Base-by-base conservation (phyloP, 1,284 basidiomycete species). In the Mycena sp. region DNA sequence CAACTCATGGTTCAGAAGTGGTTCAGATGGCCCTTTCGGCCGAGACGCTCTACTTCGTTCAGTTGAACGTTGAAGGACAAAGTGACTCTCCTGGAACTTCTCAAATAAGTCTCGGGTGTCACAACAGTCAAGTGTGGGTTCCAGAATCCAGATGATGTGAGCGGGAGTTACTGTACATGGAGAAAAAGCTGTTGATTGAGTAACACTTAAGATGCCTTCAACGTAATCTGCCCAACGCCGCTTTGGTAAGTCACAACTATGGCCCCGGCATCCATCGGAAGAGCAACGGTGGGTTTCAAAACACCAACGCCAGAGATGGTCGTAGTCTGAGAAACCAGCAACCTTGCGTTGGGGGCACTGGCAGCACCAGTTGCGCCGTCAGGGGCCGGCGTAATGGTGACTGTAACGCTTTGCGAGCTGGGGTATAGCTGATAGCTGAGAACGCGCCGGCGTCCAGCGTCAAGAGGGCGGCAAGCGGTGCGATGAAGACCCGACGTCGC, bases 391-490 rank as follows among this genome's bases (percentile, higher is more conserved):
- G 75, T 69, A 53, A 86, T 79, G 0, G 80, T 80, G 28, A 86
- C 60, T 7, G 71, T 73, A n/a, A 85, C 80, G 3, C 75, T 77
- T 38, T 71, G 73, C 30, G 73, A 71, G 17, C 67, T 66, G 83
- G 78, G 59, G 85, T 75, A 65, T 80, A 83, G 21, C 70, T 76
- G 44, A 85, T 72, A 7, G 73, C 69, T n/a, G 80, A 77, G 68
- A 87, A 87, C n/a, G 83, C 81, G 0, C 85, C 86, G n/a, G 85
- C 83, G 65, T 87, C 85, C 29, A 87, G 69, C 6, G 76, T 76
- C 44, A 87, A 72, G 53, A 85, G 72, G 17, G 79, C 76, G 6
- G 81, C 83, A 26, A 87, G 73, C 0, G 84, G 80, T 4, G 85
- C 85, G 54, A 87, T 74, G 71, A 83, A 87, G 6, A 87, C 79